A percentile compares a stretch with the other conserved stretches of the same genome.
Conservation (phyloP, 371 early-diverging fungal genomes). For the Mucor sp. region DNA sequence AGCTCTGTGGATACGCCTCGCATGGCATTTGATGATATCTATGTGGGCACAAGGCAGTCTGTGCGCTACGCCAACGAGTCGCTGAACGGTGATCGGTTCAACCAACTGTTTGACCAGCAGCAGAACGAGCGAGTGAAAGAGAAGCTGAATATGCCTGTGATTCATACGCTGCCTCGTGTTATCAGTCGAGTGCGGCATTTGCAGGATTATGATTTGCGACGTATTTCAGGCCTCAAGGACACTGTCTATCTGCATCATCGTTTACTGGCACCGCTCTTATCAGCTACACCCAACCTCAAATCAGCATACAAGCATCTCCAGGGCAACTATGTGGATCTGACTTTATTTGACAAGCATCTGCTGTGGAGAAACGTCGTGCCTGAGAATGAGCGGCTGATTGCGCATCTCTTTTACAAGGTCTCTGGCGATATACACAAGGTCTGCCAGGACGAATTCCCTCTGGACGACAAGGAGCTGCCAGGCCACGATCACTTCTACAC, state of each 20-base stretch:
- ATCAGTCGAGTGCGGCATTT: neutral
- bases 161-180: constrained; percentile 10
- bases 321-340: neutral
- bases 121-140: neutral
- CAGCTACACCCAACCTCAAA: constrained; percentile 3
- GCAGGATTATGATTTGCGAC: constrained; percentile 10
- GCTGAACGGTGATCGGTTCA: neutral
- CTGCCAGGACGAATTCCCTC: neutral
- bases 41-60: neutral
- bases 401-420: neutral
- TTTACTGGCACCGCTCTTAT: constrained; percentile 7
- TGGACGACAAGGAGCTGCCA: neutral
- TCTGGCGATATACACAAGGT: neutral
- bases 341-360: neutral
- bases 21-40: constrained; percentile 15
- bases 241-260: constrained; percentile 20
- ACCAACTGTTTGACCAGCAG: neutral
- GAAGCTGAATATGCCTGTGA: neutral
- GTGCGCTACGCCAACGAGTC: neutral
- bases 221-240: neutral
- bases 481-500: constrained; percentile 15
- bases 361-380: constrained; percentile 5
- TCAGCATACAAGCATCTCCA: constrained; percentile 6
- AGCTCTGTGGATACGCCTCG: neutral
- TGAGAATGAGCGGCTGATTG: neutral